Evolutionary conservation across 305 asterid genomes (phyloP).

Genomic region (Fraxinus dipetala): DNA sequence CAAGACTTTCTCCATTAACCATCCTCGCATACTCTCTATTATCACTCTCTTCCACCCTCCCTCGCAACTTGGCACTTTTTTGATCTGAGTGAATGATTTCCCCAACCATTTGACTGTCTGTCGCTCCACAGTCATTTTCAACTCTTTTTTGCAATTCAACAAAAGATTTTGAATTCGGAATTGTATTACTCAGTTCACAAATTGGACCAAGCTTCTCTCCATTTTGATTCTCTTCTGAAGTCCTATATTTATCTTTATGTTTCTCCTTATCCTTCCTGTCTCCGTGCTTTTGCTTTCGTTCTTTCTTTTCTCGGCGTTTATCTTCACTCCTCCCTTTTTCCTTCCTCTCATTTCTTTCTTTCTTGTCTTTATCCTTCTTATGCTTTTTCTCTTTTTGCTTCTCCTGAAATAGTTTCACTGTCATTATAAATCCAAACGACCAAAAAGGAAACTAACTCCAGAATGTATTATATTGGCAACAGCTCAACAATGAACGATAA

Average conservation of each 20-base stretch:
- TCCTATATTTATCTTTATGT: conserved; percentile 31
- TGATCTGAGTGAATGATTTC: conserved; percentile 31
- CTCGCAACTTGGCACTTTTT: conserved; percentile 20
- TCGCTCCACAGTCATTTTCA: conserved; percentile 41
- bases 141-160: conserved; percentile 44
- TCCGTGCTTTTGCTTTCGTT: conserved; percentile 48
- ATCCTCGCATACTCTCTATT: conserved; percentile 27
- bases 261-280: conserved; percentile 41
- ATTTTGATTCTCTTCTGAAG: conserved; percentile 38
- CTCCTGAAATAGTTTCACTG: conserved; percentile 41
- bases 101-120: conserved; percentile 28
- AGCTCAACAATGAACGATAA: not conserved
- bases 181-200: conserved; percentile 21
- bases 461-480: not conserved
- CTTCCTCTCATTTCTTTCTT: conserved; percentile 46
- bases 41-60: conserved; percentile 31
- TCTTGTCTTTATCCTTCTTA: conserved; percentile 54
- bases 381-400: conserved; percentile 49
- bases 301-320: conserved; percentile 51
- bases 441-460: not conserved
- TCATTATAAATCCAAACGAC: not conserved
- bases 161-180: conserved; percentile 23
- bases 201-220: conserved; percentile 33
- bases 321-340: conserved; percentile 50
- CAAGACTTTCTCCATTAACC: conserved; percentile 36